Base-by-base conservation (phyloP, 306 rosid species). In the Cucumis cinereus region DNA sequence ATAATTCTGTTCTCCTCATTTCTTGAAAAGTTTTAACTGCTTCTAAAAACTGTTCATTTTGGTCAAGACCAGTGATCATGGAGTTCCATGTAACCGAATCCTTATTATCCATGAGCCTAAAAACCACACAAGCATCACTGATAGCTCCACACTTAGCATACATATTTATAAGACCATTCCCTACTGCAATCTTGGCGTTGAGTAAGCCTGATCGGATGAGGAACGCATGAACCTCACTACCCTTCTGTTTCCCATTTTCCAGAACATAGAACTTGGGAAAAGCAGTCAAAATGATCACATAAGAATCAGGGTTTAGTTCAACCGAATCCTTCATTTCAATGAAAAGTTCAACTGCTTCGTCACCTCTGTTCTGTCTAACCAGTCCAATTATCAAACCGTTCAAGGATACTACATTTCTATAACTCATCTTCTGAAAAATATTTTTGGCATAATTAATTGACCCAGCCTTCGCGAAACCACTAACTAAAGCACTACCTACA, bases 331-430 rank as follows among this genome's bases (percentile, higher is more conserved):
- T 88, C 92, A 87, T 82, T 81, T 83, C 84, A 85, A 72, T 83
- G 81, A 91, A 93, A 81, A 89, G 73, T 77, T 83, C 73, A 62
- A 86, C 75, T 14, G 93, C 98, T 88, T 89, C 97, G 87, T 89
- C 96, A 77, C 96, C 97, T 70, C 59, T 84, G 80, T 86, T 90
- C 78, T 89, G 97, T 82, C 80, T 91, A 77, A 86, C 88, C 88
- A 93, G 78, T 50, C 96, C 98, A 83, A 93, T 94, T 87, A 93
- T 85, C 69, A 93, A 88, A 8, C 98, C 98, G 78, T 93, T 90
- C 91, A 91, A 78, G 22, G 98, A 88, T 77, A 93, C 90, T 16
- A 87, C 90, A 84, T 89, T 93, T 74, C 89, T 83, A 84, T 78
- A 82, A 76, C 79, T 62, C 93, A 91, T 88, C 83, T 81, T 93